These are phyloP conservation scores for Sclerotiophoma versabilis DNA, from an alignment of 2,329 filamentous ascomycete genomes.

Conservation along the genomic window DNA sequence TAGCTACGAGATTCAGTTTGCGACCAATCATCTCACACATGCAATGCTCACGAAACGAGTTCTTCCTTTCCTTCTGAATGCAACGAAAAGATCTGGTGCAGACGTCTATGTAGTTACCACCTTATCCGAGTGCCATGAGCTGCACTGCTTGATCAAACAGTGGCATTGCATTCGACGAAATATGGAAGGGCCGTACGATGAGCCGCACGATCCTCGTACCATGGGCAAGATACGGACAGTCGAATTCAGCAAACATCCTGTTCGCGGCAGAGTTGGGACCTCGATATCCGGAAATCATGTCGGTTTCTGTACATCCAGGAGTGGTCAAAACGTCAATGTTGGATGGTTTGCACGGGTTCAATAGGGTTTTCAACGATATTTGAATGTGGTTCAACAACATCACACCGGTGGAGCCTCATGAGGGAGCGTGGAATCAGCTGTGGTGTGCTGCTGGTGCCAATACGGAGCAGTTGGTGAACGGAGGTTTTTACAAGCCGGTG, in stretches of 20 bases:
- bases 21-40: slow-evolving; percentile 57
- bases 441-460: slow-evolving; percentile 45
- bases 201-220: slow-evolving; percentile 27
- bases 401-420: slow-evolving; percentile 8
- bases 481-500: slow-evolving; percentile 49
- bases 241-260: slow-evolving; percentile 58
- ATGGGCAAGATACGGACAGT: slow-evolving; percentile 54
- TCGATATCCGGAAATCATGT: slow-evolving; percentile 52
- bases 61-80: slow-evolving; percentile 49
- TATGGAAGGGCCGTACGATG: slow-evolving; percentile 34
- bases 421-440: slow-evolving; percentile 47
- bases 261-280: slow-evolving; percentile 50
- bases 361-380: slow-evolving; percentile 19
- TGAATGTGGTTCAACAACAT: slow-evolving; percentile 5
- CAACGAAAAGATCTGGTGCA: slow-evolving; percentile 40
- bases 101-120: slow-evolving; percentile 55
- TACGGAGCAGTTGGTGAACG: slow-evolving; percentile 42
- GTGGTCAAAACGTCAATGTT: slow-evolving; percentile 52
- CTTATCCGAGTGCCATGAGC: slow-evolving; percentile 36
- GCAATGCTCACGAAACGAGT: slow-evolving; percentile 53
- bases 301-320: slow-evolving; percentile 55
- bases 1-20: slow-evolving; percentile 58
- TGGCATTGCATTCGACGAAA: slow-evolving; percentile 45
- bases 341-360: slow-evolving; percentile 23
- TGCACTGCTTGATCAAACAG: slow-evolving; percentile 18